Evolutionary conservation across 169 alveolate species (phyloP), one percentile per base, ranked within the genome.

Genomic region (Eimeria sp.): DNA sequence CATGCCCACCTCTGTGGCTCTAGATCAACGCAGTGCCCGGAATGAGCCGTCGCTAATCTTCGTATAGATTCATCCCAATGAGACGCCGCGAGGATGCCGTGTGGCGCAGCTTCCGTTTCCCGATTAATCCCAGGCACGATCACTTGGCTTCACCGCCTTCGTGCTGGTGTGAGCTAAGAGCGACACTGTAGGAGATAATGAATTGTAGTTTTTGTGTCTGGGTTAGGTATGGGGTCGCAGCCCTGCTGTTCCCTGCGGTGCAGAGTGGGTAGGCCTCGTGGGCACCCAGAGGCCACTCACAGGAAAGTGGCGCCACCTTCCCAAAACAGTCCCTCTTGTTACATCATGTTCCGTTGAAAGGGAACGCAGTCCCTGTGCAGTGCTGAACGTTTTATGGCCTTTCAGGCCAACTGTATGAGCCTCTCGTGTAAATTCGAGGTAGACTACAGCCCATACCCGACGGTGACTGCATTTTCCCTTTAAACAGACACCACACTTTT

Each of bases 171-270:
- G 64, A 66, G 83, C 83, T 87, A 46, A 66, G 94, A 62, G 54
- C 82, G 94, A 66, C 94, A 66, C 68, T 87, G 83, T 25, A 87
- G 82, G 94, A 66, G 82, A 46, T 87, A 27, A 60, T 64, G 76
- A 33, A 66, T 64, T 43, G 30, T 56, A 62, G 18, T 46, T 66
- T 37, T 87, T 60, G 64, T 62, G 56, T 87, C 66, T 60, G 94
- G 94, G 68, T 43, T 25, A 43, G 68, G 27, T 87, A 62, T 43
- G 94, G 94, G 94, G 66, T 66, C 66, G 74, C 66, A 54, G 77
- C 83, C 66, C 54, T 66, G 94, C 82, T 40, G 94, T 33, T 46
- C 94, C 94, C 60, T 43, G 52, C 82, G 83, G 66, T 87, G 94
- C 66, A 30, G 66, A 16, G 66, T 46, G 66, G 46, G 66, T 62